Conservation (phyloP, 495 filamentous ascomycete genomes). For the Tetracladium setigerum region DNA sequence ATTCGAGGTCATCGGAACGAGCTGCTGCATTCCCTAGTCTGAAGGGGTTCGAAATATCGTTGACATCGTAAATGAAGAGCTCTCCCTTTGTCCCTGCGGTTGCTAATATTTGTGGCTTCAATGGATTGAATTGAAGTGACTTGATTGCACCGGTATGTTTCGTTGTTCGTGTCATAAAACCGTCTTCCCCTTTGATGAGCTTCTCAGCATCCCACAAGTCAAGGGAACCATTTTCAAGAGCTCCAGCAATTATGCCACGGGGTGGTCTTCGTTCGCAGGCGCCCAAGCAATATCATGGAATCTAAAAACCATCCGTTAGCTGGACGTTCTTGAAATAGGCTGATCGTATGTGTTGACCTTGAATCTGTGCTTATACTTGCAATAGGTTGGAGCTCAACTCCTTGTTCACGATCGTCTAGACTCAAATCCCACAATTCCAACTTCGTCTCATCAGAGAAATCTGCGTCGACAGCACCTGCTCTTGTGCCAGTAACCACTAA, state of each 20-base stretch:
- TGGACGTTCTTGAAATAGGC: neutral
- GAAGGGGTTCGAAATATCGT: constrained; percentile 80
- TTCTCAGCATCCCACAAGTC: constrained; percentile 94
- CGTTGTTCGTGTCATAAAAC: constrained; percentile 77
- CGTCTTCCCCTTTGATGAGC: constrained; percentile 64
- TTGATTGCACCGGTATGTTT: constrained; percentile 94
- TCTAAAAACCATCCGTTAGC: constrained; percentile 35
- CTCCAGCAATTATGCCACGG: constrained; percentile 88
- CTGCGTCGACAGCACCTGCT: constrained; percentile 89
- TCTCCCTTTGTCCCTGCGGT: constrained; percentile 93
- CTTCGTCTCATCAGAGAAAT: constrained; percentile 96
- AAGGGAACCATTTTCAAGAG: constrained; percentile 91
- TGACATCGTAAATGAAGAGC: constrained; percentile 90
- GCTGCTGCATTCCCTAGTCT: constrained; percentile 81
- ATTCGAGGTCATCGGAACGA: constrained; percentile 87
- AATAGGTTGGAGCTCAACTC: constrained; percentile 76
- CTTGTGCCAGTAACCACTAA: constrained; percentile 91
- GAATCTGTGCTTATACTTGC: constrained; percentile 82
- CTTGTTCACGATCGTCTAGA: constrained; percentile 63
- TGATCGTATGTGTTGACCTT: constrained; percentile 47
- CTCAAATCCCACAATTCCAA: constrained; percentile 94
- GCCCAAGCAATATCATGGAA: constrained; percentile 98
- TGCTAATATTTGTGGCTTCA: constrained; percentile 81
- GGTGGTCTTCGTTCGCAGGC: constrained; percentile 63
- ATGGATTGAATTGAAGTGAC: constrained; percentile 95